These are phyloP conservation scores for Fusarium citri DNA, from an alignment of 2,329 filamentous ascomycete species.

Conservation along the genomic window DNA sequence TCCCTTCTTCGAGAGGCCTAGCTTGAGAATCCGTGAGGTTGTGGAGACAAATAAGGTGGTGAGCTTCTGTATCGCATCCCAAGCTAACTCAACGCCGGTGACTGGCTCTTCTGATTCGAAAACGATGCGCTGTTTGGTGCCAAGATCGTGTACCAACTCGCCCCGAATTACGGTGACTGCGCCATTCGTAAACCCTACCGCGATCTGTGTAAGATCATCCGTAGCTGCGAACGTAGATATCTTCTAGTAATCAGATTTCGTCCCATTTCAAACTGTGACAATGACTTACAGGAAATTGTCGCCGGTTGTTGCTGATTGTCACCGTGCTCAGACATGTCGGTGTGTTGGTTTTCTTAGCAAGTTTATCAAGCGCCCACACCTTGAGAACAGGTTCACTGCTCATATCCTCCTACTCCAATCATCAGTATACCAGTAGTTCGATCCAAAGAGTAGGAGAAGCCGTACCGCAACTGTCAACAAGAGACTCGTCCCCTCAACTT, in stretches of 20 bases:
- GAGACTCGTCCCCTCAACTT: conserved; percentile 86
- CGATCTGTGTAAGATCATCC: conserved; percentile 90
- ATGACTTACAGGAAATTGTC: conserved; percentile 83
- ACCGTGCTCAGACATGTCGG: conserved; percentile 90
- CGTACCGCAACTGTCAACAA: conserved; percentile 80
- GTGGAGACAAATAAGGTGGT: conserved; percentile 94
- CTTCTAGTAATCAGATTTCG: conserved; percentile 51
- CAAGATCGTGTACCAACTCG: conserved; percentile 93
- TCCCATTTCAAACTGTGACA: accelerated
- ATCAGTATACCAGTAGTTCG: conserved; percentile 15
- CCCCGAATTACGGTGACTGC: conserved; percentile 93
- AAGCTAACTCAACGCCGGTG: conserved; percentile 84
- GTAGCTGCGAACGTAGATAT: conserved; percentile 90
- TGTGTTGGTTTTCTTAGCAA: conserved; percentile 91
- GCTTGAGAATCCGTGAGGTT: conserved; percentile 85
- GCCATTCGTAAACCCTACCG: conserved; percentile 95
- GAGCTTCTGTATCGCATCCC: conserved; percentile 60
- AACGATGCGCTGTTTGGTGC: conserved; percentile 92
- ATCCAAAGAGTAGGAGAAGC: neutral
- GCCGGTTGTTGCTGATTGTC: conserved; percentile 87
- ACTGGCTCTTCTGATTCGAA: conserved; percentile 97
- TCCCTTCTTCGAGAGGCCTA: conserved; percentile 87
- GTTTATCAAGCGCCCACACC: conserved; percentile 96
- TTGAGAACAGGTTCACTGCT: conserved; percentile 89
- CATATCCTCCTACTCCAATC: conserved; percentile 75